Evolutionary conservation across 768 basidiomycete species (phyloP), one percentile per base, ranked within the genome.

Genomic region (Suillus subluteus): DNA sequence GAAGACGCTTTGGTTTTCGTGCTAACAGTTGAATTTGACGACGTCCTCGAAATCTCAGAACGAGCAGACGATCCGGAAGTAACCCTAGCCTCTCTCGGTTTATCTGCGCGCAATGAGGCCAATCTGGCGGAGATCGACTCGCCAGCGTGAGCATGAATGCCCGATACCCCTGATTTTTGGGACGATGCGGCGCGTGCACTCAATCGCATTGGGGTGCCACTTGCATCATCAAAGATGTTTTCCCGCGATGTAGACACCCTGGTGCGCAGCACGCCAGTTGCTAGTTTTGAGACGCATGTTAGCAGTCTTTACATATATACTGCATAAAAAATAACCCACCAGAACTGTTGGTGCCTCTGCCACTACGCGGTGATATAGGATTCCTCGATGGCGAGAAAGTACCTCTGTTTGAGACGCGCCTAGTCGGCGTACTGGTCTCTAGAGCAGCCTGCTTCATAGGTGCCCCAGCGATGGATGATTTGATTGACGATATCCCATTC

Each of bases 401-500:
- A n/a, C 41, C 46, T 18, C 43, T 18, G 8, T 18, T 66, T 26
- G 56, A 50, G 48, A 48, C 16, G 18, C 40, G 26, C 23, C 37
- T 54, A 8, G 26, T 58, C 6, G 55, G 50, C 4, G 50, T 58
- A 18, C 18, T 8, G 4, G 58, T n/a, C 56, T 32, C 32, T 23
- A 35, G 16, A 23, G 21, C 15, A 37, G 16, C 13, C 38, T 11
- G 44, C 23, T 64, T 64, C 37, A 21, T 62, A 30, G 63, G 63
- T 62, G 58, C 40, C 16, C 32, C 37, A 40, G 30, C 3, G 21
- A 40, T 37, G n/a, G 23, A 3, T 15, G 65, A 58, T 67, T 73
- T 73, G 62, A 71, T 73, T 8, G 73, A 67, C 16, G 73, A 59
- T 8, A 58, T 40, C 38, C 38, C 16, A 15, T 41, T 59, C 40